A percentile compares a stretch with the other conserved stretches of the same genome.
These are phyloP conservation scores for Quercus tomentella DNA, from an alignment of 331 rosid species.

Conservation along the genomic window DNA sequence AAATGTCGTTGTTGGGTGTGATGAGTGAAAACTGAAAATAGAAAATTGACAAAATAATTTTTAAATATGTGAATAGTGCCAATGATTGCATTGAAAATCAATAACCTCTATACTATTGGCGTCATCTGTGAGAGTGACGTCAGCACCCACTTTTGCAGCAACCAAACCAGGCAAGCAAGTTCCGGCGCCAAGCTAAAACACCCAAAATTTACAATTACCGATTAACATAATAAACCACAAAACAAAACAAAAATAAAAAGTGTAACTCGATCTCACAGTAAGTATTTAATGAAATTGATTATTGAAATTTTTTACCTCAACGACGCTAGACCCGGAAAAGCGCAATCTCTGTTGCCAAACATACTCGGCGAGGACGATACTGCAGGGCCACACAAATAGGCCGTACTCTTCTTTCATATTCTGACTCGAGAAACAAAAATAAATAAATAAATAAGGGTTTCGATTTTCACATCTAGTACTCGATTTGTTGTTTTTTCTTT, in stretches of 20 bases:
- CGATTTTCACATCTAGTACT: neutral
- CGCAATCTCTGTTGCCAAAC: constrained; percentile 75
- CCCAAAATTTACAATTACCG: neutral
- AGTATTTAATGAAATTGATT: neutral
- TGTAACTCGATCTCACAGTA: too few relatives aligned
- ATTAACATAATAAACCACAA: too few relatives aligned
- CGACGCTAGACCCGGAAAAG: constrained; percentile 49
- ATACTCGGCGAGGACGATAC: constrained; percentile 69
- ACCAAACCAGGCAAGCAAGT: constrained; percentile 82
- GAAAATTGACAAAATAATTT: too few relatives aligned
- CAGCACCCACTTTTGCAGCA: constrained; percentile 67
- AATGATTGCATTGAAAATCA: neutral
- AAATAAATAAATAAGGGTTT: neutral
- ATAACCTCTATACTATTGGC: constrained; percentile 54
- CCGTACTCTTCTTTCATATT: constrained; percentile 87
- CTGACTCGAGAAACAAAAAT: constrained; percentile 28
- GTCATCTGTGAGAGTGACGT: constrained; percentile 69
- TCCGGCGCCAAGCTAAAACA: constrained; percentile 74
- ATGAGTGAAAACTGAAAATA: too few relatives aligned
- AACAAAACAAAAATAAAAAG: too few relatives aligned
- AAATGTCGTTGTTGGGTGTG: neutral
- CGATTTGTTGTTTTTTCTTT: neutral
- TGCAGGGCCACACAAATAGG: constrained; percentile 83
- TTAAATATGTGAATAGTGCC: too few relatives aligned
- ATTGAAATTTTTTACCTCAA: constrained; percentile 43